Conservation (phyloP, 2,329 filamentous ascomycete genomes). For the Colletotrichum acutatum region DNA sequence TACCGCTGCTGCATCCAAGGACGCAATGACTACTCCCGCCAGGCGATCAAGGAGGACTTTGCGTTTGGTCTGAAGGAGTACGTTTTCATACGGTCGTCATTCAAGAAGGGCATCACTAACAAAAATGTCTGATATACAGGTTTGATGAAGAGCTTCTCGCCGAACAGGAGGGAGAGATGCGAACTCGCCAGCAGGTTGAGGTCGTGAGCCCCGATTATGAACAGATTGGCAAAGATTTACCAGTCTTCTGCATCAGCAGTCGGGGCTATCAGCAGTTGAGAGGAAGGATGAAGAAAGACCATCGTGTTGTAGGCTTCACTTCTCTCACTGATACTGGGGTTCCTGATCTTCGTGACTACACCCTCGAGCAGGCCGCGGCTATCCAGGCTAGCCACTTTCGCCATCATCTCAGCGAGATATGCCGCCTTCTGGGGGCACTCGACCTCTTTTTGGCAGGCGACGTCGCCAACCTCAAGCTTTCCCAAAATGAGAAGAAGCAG, state of each 20-base stretch:
- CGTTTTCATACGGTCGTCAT: conserved; percentile 34
- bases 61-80: conserved; percentile 57
- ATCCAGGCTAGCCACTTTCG: conserved; percentile 3
- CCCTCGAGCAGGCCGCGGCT: conserved; percentile 64
- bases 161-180: not conserved
- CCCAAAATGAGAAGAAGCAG: not conserved
- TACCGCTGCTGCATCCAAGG: conserved; percentile 58
- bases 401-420: not conserved
- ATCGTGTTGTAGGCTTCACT: conserved; percentile 62
- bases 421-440: not conserved
- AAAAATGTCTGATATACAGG: not conserved
- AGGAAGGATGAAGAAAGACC: conserved; percentile 64
- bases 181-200: not conserved
- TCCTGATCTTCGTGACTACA: conserved; percentile 68
- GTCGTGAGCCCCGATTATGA: conserved; percentile 67
- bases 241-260: conserved; percentile 74
- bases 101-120: not conserved
- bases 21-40: conserved; percentile 64
- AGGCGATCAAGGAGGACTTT: conserved; percentile 38
- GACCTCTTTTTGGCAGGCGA: conserved; percentile 18
- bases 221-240: conserved; percentile 62
- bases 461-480: not conserved
- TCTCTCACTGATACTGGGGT: conserved; percentile 66
- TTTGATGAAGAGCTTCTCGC: conserved; percentile 23
- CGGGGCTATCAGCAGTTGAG: conserved; percentile 71